Conservation (phyloP, 2,329 filamentous ascomycete genomes). For the Akanthomyces lecanii region DNA sequence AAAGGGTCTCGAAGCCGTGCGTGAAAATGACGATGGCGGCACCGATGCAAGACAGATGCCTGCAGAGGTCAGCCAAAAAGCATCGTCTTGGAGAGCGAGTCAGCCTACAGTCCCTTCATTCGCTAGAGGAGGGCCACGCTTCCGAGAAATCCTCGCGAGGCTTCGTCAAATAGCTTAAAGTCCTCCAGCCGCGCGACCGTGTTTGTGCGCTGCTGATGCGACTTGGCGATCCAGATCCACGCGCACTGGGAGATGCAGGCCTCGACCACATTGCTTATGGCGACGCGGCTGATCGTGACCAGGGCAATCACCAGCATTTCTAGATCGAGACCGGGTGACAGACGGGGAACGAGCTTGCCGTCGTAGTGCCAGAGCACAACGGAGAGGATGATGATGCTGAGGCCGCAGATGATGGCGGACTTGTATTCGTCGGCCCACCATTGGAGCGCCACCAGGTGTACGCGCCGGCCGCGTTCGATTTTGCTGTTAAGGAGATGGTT, state of each 20-base stretch:
- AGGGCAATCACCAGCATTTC: constrained; percentile 35
- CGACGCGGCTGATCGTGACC: constrained; percentile 34
- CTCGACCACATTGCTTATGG: constrained; percentile 34
- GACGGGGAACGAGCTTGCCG: constrained; percentile 27
- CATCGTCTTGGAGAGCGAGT: too few relatives aligned
- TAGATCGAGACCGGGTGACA: constrained; percentile 27
- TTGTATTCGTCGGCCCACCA: constrained; percentile 37
- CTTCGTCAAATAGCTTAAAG: constrained; percentile 37
- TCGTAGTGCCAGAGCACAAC: constrained; percentile 30
- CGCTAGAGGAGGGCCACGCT: constrained; percentile 33
- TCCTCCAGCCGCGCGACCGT: constrained; percentile 33
- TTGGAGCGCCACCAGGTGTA: constrained; percentile 25
- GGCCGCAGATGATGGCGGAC: constrained; percentile 29
- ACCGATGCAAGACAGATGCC: constrained; percentile 36
- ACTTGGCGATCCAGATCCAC: constrained; percentile 38
- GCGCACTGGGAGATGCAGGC: constrained; percentile 35
- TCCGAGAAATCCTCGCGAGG: constrained; percentile 33
- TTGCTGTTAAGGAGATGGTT: constrained; percentile 10
- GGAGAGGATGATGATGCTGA: constrained; percentile 26
- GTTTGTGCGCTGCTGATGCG: constrained; percentile 28
- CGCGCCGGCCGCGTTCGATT: constrained; percentile 12
- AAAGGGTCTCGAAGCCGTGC: constrained; percentile 37
- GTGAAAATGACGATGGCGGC: constrained; percentile 33
- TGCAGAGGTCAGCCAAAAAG: constrained; percentile 18
- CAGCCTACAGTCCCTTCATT: constrained; percentile 31